Conservation (phyloP, 257 asterid genomes). For the Nyctanthes arbortristis region DNA sequence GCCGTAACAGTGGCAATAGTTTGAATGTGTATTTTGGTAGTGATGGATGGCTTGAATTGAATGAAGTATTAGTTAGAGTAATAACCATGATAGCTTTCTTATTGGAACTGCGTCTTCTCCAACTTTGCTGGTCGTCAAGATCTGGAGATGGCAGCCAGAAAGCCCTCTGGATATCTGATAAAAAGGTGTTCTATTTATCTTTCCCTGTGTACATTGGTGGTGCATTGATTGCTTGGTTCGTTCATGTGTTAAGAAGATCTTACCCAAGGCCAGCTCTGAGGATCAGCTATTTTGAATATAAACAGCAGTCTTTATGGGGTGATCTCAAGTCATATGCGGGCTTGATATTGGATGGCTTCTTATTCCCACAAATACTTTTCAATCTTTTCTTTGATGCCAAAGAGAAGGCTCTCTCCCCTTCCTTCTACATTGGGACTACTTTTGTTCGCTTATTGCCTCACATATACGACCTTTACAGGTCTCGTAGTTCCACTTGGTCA, state of each 20-base stretch:
- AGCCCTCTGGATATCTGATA: constrained; percentile 59
- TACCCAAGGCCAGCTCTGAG: constrained; percentile 27
- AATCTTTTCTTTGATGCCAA: constrained; percentile 51
- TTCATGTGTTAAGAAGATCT: constrained; percentile 47
- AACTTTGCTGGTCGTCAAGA: constrained; percentile 76
- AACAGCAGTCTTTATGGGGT: constrained; percentile 55
- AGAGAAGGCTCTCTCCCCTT: constrained; percentile 63
- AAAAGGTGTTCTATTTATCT: constrained; percentile 64
- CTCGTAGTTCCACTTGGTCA: constrained; percentile 50
- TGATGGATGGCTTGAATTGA: constrained; percentile 83
- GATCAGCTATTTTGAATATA: constrained; percentile 13
- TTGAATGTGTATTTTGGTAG: constrained; percentile 57
- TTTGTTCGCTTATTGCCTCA: constrained; percentile 78
- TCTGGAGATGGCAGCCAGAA: constrained; percentile 41
- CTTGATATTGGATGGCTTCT: constrained; percentile 68
- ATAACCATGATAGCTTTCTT: constrained; percentile 91
- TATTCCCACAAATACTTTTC: constrained; percentile 83
- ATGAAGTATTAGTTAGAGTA: constrained; percentile 82
- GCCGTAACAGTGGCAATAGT: constrained; percentile 44
- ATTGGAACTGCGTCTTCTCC: constrained; percentile 78
- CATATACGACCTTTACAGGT: constrained; percentile 72
- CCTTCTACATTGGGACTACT: constrained; percentile 67
- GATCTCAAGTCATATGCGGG: constrained; percentile 71
- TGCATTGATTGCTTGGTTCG: constrained; percentile 67
- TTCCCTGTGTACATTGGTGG: constrained; percentile 70